Evolutionary conservation across 164 flowering plant genomes (phyloP), one percentile per base, ranked within the genome.

Genomic region (Pachysandra terminalis): DNA sequence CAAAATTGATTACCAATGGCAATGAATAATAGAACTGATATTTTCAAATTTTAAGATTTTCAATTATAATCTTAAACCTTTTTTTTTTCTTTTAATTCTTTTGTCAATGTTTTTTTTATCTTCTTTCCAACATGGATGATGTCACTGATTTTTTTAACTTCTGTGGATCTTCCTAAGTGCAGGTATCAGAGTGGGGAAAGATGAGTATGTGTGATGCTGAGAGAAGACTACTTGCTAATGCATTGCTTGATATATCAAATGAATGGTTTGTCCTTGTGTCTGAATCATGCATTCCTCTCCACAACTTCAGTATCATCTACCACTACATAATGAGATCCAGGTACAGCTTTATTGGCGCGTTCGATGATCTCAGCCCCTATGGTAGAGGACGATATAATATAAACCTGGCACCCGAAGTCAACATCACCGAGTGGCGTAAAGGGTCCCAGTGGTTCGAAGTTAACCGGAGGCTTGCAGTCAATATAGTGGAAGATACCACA

Each of bases 171-270:
- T 56, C n/a, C 59, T n/a, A n/a, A 21, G 23, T 77, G 72, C 82
- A 93, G 98, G 75, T 77, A 26, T 79, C 88, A 0, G 89, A 88
- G 69, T 93, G 98, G 98, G 98, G 98, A 54, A 71, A 1, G 79
- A 93, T 93, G 92, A 93, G 91, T 67, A 85, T 93, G 86, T 93
- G 97, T 59, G 97, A 93, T 77, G 97, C 97, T 0, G 98, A 93
- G 72, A 88, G 93, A 74, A 81, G 98, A 56, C 98, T 93, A 59
- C 81, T 93, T 16, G 98, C 93, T 3, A 93, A 91, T 75, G 98
- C 98, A 19, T 71, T 93, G 73, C 93, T 93, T 32, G 97, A 93
- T 61, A 75, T 91, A 14, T 83, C 89, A 45, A 93, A 93, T 58
- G 97, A 93, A 67, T 76, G 96, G 83, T 93, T 93, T 56, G 56